phyloP scores from a whole-genome alignment of 2,329 filamentous ascomycete genomes.

The Fusarium odoratissimum region DNA sequence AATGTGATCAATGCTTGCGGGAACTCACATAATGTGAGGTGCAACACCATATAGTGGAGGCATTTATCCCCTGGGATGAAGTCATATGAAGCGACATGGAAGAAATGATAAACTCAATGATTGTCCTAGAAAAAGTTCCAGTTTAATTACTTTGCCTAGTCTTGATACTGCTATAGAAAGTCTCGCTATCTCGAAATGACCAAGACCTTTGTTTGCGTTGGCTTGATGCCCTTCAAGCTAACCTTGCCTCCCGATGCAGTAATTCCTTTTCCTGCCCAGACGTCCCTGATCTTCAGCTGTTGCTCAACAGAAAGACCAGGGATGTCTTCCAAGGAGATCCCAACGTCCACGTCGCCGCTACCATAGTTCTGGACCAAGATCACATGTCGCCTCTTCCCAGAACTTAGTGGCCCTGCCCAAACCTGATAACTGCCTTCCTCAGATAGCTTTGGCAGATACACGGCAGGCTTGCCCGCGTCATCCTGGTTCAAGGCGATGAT shows the following conservation, averaged over 20 bases:
- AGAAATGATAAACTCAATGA: background rate
- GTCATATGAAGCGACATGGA: background rate
- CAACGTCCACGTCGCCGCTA: background rate
- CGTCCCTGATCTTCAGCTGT: background rate
- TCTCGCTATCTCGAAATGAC: background rate
- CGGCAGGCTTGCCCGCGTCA: background rate
- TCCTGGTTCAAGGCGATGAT: background rate
- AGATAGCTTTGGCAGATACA: background rate
- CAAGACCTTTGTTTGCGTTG: background rate
- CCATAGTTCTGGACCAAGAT: background rate
- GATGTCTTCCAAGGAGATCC: background rate
- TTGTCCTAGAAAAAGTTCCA: background rate
- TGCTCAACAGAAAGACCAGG: background rate
- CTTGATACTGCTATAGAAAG: background rate
- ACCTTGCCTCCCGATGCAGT: background rate
- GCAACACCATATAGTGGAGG: too few relatives aligned
- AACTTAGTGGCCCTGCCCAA: background rate
- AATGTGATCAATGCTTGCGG: too few relatives aligned
- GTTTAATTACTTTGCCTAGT: accelerated
- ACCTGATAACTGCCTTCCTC: background rate
- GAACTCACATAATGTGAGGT: too few relatives aligned
- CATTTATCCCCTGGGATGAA: too few relatives aligned
- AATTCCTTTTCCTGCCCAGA: background rate
- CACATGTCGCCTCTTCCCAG: background rate
- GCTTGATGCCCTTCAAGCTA: background rate